phyloP scores from a whole-genome alignment of 257 asterid species.

The Leptodermis oblonga region DNA sequence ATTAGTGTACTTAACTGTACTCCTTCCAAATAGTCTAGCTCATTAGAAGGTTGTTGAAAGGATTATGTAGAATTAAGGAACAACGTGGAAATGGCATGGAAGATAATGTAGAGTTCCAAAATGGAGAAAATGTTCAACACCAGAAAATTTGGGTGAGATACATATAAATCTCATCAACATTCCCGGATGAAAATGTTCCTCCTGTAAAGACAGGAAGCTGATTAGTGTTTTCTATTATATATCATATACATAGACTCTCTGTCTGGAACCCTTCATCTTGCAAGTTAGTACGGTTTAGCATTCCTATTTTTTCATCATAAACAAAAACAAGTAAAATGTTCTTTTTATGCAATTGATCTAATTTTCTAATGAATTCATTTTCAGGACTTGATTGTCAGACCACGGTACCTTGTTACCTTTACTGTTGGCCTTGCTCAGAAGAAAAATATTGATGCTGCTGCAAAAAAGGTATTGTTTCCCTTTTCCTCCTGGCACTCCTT shows the following conservation, averaged over 20 bases:
- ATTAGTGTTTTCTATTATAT: not conserved
- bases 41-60: not conserved
- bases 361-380: slow-evolving; percentile 11
- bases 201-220: not conserved
- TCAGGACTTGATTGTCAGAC: slow-evolving; percentile 74
- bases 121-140: not conserved
- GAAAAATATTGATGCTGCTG: slow-evolving; percentile 82
- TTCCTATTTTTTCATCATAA: not conserved
- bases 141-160: not conserved
- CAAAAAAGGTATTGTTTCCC: slow-evolving; percentile 47
- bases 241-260: not conserved
- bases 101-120: not conserved
- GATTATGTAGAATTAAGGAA: not conserved
- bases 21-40: not conserved
- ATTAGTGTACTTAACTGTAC: not conserved
- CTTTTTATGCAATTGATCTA: slow-evolving; percentile 7
- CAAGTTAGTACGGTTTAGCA: not conserved
- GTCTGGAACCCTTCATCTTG: not conserved
- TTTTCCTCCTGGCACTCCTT: not conserved
- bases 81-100: not conserved
- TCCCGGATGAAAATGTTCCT: too few species aligned
- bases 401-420: slow-evolving; percentile 83
- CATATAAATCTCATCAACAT: not conserved
- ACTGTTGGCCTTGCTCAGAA: slow-evolving; percentile 80
- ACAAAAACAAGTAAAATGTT: not conserved